Base-by-base conservation (phyloP, 2,329 filamentous ascomycete species). In the Huntiella moniliformis region DNA sequence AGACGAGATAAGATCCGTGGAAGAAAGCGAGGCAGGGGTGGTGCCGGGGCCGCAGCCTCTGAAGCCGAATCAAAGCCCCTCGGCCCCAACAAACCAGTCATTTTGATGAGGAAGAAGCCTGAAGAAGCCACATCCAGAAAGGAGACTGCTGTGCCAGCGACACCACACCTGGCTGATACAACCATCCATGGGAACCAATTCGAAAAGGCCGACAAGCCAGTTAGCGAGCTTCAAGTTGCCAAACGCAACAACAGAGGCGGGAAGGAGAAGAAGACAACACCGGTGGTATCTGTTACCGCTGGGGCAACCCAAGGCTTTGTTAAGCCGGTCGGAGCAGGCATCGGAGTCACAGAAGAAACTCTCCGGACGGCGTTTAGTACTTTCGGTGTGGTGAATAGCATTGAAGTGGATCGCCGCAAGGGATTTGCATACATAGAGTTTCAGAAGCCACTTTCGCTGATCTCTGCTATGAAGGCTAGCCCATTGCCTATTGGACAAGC, bases 391-490 rank as follows among this genome's bases (percentile, higher is more conserved):
- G 73, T 95, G 39, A 74, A 74, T 0, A 80, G 76, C 52, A 83
- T 94, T 13, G 88, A 95, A 55, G 88, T 96, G 45, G 88, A 96
- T 58, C 87, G 86, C 60, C 82, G 87, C 56, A 95, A 95, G 60
- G 86, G 86, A 0, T 93, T 94, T 55, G 88, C 86, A 2, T 94
- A 95, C 58, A 79, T 93, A 35, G 83, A 94, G 52, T 96, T 95
- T 63, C 71, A 73, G 7, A 77, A 85, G 16, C 70, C 79, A 1
- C 75, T 78, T 6, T 70, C 73, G 7, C 67, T 96, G 18, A 73
- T 74, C 54, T 85, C 82, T 56, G 88, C 88, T 4, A 77, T 94
- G 56, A 71, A 76, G 12, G 82, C 82, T 10, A 92, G 85, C 56
- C 84, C 83, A 0, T 71, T 95, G 28, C 66, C 79, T 15, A 79